Conservation (phyloP, 2,329 filamentous ascomycete species). For the Fonsecaea monophora region DNA sequence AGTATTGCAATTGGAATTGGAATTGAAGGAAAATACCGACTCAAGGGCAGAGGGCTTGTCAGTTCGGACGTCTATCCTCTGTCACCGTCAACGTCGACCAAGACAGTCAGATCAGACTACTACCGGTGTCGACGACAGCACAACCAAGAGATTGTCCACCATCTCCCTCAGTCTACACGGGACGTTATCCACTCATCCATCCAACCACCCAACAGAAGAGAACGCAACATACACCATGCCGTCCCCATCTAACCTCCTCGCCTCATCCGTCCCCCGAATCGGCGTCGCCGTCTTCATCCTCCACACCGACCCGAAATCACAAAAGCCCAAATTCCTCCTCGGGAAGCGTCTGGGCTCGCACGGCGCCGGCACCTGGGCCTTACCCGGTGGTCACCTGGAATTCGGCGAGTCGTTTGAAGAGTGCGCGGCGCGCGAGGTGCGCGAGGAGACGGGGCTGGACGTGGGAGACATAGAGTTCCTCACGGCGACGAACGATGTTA, state of each 20-base stretch:
- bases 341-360: slow-evolving; percentile 57
- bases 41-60: no score
- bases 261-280: slow-evolving; percentile 44
- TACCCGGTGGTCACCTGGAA: slow-evolving; percentile 79
- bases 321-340: slow-evolving; percentile 51
- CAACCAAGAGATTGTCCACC: no score
- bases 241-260: neutral
- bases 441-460: slow-evolving; percentile 72
- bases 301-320: slow-evolving; percentile 35
- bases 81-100: no score
- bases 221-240: neutral
- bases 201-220: neutral
- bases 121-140: no score
- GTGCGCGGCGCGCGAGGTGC: slow-evolving; percentile 70
- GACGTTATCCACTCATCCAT: no score
- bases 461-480: slow-evolving; percentile 62
- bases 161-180: no score
- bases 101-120: no score
- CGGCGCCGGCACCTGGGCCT: slow-evolving; percentile 66
- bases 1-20: no score
- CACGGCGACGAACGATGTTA: slow-evolving; percentile 71
- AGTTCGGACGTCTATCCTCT: no score
- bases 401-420: slow-evolving; percentile 66
- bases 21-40: no score
- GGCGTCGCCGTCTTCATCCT: slow-evolving; percentile 59